These are phyloP conservation scores for Microascus cirrosus DNA, from an alignment of 2,329 filamentous ascomycete species.

Conservation along the genomic window DNA sequence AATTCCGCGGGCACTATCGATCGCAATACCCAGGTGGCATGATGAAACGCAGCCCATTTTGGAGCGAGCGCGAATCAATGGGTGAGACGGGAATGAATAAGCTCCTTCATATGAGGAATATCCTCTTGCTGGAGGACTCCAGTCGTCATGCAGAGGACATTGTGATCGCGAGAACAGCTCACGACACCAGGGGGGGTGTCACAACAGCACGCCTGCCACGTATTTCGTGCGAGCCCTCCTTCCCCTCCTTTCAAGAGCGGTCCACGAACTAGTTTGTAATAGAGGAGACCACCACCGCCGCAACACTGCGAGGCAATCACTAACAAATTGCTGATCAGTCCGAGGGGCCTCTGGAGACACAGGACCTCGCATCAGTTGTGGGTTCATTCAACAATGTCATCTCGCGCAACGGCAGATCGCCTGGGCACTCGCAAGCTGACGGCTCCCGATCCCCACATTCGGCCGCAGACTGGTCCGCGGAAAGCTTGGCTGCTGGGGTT, in stretches of 20 bases:
- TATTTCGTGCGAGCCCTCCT: background rate
- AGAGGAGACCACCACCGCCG: no score
- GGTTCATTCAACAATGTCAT: no score
- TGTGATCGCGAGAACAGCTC: background rate
- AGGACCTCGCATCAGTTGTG: no score
- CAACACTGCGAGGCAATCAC: no score
- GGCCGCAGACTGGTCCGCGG: background rate
- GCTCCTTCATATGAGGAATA: no score
- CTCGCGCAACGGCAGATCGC: background rate
- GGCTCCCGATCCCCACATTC: background rate
- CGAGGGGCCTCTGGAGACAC: no score
- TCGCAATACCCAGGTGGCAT: background rate
- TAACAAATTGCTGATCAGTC: background rate
- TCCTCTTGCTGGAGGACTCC: no score
- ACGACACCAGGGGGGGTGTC: background rate
- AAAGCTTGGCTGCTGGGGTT: background rate
- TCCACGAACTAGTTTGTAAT: background rate
- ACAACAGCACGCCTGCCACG: background rate
- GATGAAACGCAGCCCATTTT: no score
- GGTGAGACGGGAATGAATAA: no score
- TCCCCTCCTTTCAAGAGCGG: background rate
- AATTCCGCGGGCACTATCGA: background rate
- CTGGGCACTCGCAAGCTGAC: background rate
- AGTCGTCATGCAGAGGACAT: background rate
- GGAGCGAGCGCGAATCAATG: no score